Evolutionary conservation across 768 basidiomycete genomes (phyloP), one percentile per base, ranked within the genome.

Genomic region (Phlebiopsis gigantea): DNA sequence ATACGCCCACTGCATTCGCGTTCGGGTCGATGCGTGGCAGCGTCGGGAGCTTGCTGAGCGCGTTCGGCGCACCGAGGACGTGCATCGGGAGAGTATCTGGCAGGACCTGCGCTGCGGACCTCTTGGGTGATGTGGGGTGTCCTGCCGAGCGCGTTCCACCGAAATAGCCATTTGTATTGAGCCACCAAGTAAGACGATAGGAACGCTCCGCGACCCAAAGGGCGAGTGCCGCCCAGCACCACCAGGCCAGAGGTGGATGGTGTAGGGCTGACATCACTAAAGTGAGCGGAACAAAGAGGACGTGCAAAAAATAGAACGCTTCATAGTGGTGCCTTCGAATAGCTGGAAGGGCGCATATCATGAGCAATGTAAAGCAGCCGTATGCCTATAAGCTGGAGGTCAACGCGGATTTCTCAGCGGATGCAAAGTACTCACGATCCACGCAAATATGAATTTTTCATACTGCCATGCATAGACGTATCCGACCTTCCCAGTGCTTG

Each of bases 141-240:
- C 34, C 34, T 10, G 34, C 34, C 34, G 34, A 28, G 15, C 52
- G 48, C 49, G 41, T 42, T 48, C 66, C 49, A 17, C 76, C 73
- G 29, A 81, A 65, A 61, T 78, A 73, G 14, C 81, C 81, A 62
- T 91, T 91, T 53, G 79, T 71, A 60, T 79, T 79, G 22, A 85
- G 62, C 72, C 83, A 84, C 67, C 81, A 75, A 1, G 73, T 67
- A 42, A 72, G 72, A 2, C 90, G 78, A 72, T 77, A 83, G 7
- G 74, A 46, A 10, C 89, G 77, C 65, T 90, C 88, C 10, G 75
- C 77, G 1, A 69, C 65, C 90, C 89, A 91, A 21, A 88, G 62
- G 1, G 65, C 73, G 14, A 85, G 74, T 0, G 88, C 80, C 14
- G 72, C 73, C 72, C 82, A 84, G 59, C 86, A 85, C 86, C 87